Evolutionary conservation across 805 yeast genomes (phyloP).

Genomic region (Saccharomycopsis sp.): DNA sequence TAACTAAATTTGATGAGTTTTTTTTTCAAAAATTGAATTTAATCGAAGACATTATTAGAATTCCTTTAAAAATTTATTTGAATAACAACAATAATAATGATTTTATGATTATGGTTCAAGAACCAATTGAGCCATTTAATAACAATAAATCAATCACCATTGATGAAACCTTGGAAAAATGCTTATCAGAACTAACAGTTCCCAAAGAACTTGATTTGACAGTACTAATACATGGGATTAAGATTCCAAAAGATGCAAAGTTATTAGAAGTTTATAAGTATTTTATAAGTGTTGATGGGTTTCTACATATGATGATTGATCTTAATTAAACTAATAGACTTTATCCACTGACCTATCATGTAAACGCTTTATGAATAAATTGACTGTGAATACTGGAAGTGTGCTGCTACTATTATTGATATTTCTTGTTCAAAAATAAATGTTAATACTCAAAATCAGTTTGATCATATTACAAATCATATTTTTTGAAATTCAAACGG

Average conservation of each 20-base stretch:
- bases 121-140: constrained; percentile 21
- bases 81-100: constrained; percentile 26
- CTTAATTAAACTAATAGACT: no score
- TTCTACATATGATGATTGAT: constrained; percentile 36
- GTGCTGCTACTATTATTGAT: no score
- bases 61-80: constrained; percentile 41
- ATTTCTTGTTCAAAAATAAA: no score
- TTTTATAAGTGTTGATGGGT: constrained; percentile 51
- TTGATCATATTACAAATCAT: no score
- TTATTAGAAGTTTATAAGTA: constrained; percentile 35
- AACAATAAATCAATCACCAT: constrained; percentile 23
- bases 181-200: constrained; percentile 36
- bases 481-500: no score
- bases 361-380: no score
- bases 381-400: no score
- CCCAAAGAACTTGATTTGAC: constrained; percentile 27
- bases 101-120: constrained; percentile 29
- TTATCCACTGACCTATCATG: no score
- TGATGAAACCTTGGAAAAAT: constrained; percentile 29
- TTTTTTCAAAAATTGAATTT: constrained; percentile 21
- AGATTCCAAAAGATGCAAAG: constrained; percentile 34
- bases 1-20: constrained; percentile 19
- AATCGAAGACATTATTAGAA: constrained; percentile 21
- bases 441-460: no score
- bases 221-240: constrained; percentile 42